Conservation (phyloP, 768 basidiomycete species). For the Leccinellum albellum region DNA sequence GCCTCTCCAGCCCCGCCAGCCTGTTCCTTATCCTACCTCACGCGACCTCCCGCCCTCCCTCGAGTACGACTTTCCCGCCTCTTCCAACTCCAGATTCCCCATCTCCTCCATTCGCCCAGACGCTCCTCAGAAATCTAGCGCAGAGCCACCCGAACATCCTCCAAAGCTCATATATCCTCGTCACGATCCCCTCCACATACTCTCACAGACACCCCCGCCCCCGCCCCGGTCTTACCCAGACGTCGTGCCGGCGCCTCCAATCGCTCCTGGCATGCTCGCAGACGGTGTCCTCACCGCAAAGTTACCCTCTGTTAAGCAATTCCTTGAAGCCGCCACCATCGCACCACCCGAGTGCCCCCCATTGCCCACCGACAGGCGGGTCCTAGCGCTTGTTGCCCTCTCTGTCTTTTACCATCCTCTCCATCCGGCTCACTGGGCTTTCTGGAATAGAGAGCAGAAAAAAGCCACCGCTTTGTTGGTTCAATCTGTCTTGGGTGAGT, state of each 20-base stretch:
- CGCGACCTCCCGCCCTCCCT: conserved; percentile 13
- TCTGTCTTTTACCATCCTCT: conserved; percentile 52
- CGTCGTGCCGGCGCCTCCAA: conserved; percentile 20
- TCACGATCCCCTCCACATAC: conserved; percentile 31
- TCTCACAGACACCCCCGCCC: conserved; percentile 19
- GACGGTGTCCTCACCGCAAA: conserved; percentile 44
- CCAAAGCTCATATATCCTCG: conserved; percentile 28
- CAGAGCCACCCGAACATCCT: conserved; percentile 20
- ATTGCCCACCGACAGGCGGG: conserved; percentile 37
- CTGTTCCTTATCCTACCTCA: conserved; percentile 8
- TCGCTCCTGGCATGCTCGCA: conserved; percentile 35
- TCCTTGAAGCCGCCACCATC: conserved; percentile 41
- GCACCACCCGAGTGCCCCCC: conserved; percentile 38
- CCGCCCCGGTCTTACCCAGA: conserved; percentile 20
- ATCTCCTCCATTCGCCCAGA: conserved; percentile 38
- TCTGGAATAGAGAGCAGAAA: conserved; percentile 56
- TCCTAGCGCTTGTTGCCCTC: conserved; percentile 59
- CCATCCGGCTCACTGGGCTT: conserved; percentile 58
- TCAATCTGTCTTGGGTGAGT: conserved; percentile 53
- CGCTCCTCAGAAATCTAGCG: conserved; percentile 18
- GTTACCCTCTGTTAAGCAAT: conserved; percentile 44
- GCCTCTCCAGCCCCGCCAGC: conserved; percentile 16
- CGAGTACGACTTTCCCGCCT: conserved; percentile 23
- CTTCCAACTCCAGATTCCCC: conserved; percentile 29
- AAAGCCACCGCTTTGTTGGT: conserved; percentile 48